phyloP scores from a whole-genome alignment of 2,329 filamentous ascomycete genomes.

The Exophiala calicioides region DNA sequence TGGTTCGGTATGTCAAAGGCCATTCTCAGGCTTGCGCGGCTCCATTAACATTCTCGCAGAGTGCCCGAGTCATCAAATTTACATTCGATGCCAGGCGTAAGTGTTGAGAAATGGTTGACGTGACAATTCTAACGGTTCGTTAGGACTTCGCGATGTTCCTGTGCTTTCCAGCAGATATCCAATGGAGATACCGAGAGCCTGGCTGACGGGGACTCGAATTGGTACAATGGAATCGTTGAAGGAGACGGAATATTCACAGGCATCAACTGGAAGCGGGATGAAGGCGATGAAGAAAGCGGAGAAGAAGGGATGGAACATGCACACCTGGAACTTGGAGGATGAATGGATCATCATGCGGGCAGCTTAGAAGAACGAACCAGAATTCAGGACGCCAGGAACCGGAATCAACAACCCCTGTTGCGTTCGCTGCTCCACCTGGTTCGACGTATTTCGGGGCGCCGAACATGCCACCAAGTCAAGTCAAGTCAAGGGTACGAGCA shows the following conservation, averaged over 20 bases:
- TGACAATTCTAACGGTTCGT: too few relatives aligned
- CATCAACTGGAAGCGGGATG: background rate
- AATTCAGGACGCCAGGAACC: too few relatives aligned
- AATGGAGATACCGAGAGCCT: conserved; percentile 3
- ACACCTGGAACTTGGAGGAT: too few relatives aligned
- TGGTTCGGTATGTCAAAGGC: background rate
- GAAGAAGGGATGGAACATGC: background rate
- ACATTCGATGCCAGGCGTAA: conserved; percentile 1
- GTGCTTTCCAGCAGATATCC: background rate
- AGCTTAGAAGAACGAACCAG: too few relatives aligned
- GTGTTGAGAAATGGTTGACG: too few relatives aligned
- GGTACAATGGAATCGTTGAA: background rate
- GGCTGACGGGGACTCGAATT: too few relatives aligned
- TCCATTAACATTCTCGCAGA: background rate
- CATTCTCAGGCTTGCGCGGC: background rate
- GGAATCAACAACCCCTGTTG: too few relatives aligned
- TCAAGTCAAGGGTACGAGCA: background rate
- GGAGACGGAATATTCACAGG: background rate
- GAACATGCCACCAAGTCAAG: too few relatives aligned
- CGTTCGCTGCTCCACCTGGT: too few relatives aligned
- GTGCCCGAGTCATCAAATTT: background rate
- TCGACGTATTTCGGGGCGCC: too few relatives aligned
- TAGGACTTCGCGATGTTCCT: too few relatives aligned
- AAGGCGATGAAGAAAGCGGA: background rate
- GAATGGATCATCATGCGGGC: too few relatives aligned